Evolutionary conservation across 2,329 filamentous ascomycete species (phyloP).

Genomic region (Aschersonia sp.): DNA sequence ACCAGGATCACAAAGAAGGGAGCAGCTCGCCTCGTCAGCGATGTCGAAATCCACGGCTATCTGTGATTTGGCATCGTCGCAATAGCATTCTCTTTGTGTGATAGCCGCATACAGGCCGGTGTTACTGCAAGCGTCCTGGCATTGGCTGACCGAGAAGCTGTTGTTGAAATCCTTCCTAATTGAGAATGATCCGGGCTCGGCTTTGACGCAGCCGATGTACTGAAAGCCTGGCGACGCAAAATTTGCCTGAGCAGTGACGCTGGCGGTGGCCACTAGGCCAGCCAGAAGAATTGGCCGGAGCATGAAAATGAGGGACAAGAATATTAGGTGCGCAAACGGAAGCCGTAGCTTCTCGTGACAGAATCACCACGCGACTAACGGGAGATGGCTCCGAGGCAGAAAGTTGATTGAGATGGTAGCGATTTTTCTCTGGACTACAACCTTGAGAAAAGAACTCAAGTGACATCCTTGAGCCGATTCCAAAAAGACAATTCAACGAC

Average conservation of each 20-base stretch:
- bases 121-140: conserved; percentile 7
- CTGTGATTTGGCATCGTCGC: conserved; percentile 4
- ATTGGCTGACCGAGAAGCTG: conserved; percentile 9
- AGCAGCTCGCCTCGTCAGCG: conserved; percentile 10
- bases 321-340: not conserved
- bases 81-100: conserved; percentile 11
- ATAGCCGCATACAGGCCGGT: conserved; percentile 9
- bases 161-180: not conserved
- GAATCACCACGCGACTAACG: too few species aligned
- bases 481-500: too few species aligned
- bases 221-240: conserved; percentile 7
- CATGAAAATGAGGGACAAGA: conserved; percentile 3
- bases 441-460: too few species aligned
- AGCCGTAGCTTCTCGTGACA: not conserved
- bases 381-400: too few species aligned
- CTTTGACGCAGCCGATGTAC: conserved; percentile 15
- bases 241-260: conserved; percentile 8
- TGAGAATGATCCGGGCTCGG: conserved; percentile 1
- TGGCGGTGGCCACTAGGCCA: conserved; percentile 10
- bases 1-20: conserved; percentile 6
- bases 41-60: conserved; percentile 3
- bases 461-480: too few species aligned
- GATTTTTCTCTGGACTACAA: too few species aligned
- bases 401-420: too few species aligned
- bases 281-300: conserved; percentile 6